Conservation (phyloP, 441 rosid species). For the Euphorbia schlechtendalii region DNA sequence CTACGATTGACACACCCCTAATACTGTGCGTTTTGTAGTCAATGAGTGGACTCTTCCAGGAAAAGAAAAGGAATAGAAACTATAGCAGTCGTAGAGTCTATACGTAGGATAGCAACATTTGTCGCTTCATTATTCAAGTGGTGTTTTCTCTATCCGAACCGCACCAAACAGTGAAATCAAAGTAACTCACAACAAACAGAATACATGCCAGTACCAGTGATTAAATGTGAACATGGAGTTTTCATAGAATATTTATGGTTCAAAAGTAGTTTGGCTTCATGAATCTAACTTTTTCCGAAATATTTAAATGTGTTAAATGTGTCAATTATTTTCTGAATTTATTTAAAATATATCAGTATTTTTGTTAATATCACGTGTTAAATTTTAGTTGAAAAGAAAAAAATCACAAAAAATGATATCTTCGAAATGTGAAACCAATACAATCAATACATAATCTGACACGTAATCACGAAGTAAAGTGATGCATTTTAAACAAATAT, state of each 20-base stretch:
- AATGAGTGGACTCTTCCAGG: conserved; percentile 25
- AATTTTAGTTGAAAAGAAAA: no score
- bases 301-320: no score
- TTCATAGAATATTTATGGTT: conserved; percentile 12
- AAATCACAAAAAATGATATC: no score
- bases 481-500: no score
- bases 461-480: no score
- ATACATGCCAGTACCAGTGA: conserved; percentile 18
- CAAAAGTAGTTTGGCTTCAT: conserved; percentile 10
- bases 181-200: neutral
- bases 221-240: conserved; percentile 9
- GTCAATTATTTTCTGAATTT: no score
- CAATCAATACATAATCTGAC: no score
- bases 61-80: conserved; percentile 5
- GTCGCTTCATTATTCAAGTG: conserved; percentile 12
- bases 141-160: neutral
- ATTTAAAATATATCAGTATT: no score
- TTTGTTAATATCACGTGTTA: no score
- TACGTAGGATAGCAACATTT: conserved; percentile 20
- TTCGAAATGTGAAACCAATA: no score
- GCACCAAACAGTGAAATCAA: conserved; percentile 3
- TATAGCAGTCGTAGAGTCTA: conserved; percentile 8
- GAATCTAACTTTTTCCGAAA: no score
- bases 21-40: conserved; percentile 16
- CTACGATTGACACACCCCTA: conserved; percentile 13